phyloP scores from a whole-genome alignment of 1,139 yeast genomes.

The Geotrichum histeridarum region DNA sequence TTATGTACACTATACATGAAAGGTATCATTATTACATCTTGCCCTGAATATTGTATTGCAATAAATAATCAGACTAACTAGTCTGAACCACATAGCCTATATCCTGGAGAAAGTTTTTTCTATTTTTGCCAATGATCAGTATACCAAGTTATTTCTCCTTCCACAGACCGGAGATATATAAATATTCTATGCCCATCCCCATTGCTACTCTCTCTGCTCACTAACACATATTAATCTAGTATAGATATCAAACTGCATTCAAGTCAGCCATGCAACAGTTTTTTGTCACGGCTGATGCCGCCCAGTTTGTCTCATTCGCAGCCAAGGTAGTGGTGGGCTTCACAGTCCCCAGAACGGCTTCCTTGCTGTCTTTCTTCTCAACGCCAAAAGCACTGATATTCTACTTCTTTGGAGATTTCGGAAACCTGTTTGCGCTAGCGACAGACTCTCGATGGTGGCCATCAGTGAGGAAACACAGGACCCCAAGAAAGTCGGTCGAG shows the following conservation, averaged over 20 bases:
- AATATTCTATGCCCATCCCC: too few relatives aligned
- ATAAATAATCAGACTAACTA: too few relatives aligned
- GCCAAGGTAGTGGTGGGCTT: constrained; percentile 4
- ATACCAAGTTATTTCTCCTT: too few relatives aligned
- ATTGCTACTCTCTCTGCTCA: not conserved
- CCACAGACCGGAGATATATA: too few relatives aligned
- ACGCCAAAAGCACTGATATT: constrained; percentile 5
- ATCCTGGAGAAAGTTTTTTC: too few relatives aligned
- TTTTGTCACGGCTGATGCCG: constrained; percentile 3
- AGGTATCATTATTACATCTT: too few relatives aligned
- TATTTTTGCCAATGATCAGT: too few relatives aligned
- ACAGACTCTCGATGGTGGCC: constrained; percentile 3
- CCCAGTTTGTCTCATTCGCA: constrained; percentile 5
- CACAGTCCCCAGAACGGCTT: not conserved
- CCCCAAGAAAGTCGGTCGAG: not conserved
- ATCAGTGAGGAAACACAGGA: not conserved
- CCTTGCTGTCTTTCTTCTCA: not conserved
- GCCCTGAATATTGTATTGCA: too few relatives aligned
- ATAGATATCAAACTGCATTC: not conserved
- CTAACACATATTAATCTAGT: not conserved
- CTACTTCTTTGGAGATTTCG: constrained; percentile 4
- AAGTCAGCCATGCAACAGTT: not conserved
- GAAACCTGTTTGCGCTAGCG: not conserved
- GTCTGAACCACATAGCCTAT: too few relatives aligned
- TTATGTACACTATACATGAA: too few relatives aligned